Base-by-base conservation (phyloP, 2,329 filamentous ascomycete species). In the Colletotrichum eremochloae region DNA sequence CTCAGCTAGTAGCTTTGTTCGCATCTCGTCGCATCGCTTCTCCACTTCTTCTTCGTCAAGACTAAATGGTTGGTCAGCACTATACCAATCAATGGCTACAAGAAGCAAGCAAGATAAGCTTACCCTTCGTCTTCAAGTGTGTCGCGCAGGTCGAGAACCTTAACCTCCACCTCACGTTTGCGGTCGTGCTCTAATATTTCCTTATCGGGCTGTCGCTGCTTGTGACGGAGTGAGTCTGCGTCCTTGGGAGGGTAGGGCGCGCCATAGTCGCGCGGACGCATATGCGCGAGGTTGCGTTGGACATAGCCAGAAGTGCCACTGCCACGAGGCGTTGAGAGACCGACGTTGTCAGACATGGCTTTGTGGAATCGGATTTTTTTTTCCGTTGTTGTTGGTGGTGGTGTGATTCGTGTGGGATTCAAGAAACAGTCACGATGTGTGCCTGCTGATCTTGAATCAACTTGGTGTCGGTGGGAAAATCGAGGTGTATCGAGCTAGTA, bases 221-320 rank as follows among this genome's bases (percentile, higher is more conserved):
- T 88, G 82, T 97, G 94, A 78, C 91, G 92, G 76, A 93, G 86
- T 70, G 85, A 86, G 77, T 93, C 90, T 75, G 90, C 85, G 79
- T 93, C 90, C 74, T 90, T 90, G 42, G 91, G 89, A n/a, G 69
- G 66, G 82, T 97, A 97, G 0, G 95, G 95, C 24, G 91, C 91
- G 71, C 86, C 88, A 77, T 90, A 89, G 84, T 97, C 94, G 83
- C 96, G 95, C 40, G 94, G 95, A 80, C 89, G 91, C 77, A 98
- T 91, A 80, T 96, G 92, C 24, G 96, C 96, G 46, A 95, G 90
- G 85, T 98, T 99, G 82, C 95, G 94, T 84, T 98, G 96, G 68
- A 99, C 96, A 81, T 98, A 98, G 80, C 96, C 96, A 1, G 96
- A 98, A 69, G 96, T 99, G 60, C 96, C 96, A 80, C 94, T 97